Base-by-base conservation (phyloP, 805 yeast species). In the Komagataella pastoris region DNA sequence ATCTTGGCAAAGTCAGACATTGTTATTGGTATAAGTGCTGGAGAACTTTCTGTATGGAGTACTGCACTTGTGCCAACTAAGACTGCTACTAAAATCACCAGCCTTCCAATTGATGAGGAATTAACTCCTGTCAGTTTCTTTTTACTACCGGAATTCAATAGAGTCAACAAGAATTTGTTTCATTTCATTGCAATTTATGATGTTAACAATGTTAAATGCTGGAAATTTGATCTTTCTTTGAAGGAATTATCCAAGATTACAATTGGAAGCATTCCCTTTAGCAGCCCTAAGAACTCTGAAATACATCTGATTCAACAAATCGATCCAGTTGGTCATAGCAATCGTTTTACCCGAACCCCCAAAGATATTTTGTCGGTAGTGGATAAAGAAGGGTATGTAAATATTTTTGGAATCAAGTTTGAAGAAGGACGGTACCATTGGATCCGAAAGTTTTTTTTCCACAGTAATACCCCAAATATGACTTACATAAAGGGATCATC, bases 401-500 rank as follows among this genome's bases (percentile, higher is more conserved):
- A 67, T 44, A 70, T 78, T 2, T 82, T 76, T 68, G 68, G 72
- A 47, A 77, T 73, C 7, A 61, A 51, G 17, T 64, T 71, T 2
- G 57, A 56, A 8, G 52, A 56, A 14, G 43, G 17, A 61, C 36
- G 53, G 47, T 61, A 84, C 1, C 50, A 50, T 6, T 88, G 95
- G 93, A 64, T 65, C 3, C 68, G 75, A 49, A 72, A 75, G 2
- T 70, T 71, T 30, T 61, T 65, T 2, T 65, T 87, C 24, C 69
- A 72, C 47, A 83, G 96, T 0, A 82, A 80, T 23, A 72, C 85
- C 3, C 50, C 55, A 3, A 65, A 75, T 30, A 77, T 84, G 2
- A 63, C 76, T 12, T 71, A 72, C 49, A 73, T 88, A 1, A 79
- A 82, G 50, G 95, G 90, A 0, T 85, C 96, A 0, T 81, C 93